Evolutionary conservation across 1,284 basidiomycete species (phyloP).

Genomic region (Xerocomus nothofagi): DNA sequence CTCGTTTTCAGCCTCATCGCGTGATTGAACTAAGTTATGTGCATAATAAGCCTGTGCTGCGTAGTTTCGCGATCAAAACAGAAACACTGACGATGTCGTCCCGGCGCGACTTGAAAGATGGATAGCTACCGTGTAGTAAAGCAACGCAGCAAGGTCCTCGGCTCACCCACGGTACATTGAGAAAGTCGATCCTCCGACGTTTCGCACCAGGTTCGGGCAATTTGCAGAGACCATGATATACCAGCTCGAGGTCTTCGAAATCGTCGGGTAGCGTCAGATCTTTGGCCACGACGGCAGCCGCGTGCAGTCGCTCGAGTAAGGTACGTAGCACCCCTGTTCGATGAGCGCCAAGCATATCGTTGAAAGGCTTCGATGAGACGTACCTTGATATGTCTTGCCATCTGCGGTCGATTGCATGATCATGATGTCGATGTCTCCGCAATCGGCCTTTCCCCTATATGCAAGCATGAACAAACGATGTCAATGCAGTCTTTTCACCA

Average conservation of each 20-base stretch:
- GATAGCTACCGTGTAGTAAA: slow-evolving; percentile 83
- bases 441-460: slow-evolving; percentile 67
- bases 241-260: slow-evolving; percentile 64
- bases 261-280: slow-evolving; percentile 74
- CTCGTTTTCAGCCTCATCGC: slow-evolving; percentile 83
- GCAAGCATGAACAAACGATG: slow-evolving; percentile 4
- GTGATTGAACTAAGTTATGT: slow-evolving; percentile 76
- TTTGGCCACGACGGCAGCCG: slow-evolving; percentile 67
- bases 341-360: slow-evolving; percentile 1
- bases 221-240: slow-evolving; percentile 79
- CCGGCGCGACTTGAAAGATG: slow-evolving; percentile 37
- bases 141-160: slow-evolving; percentile 81
- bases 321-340: slow-evolving; percentile 53
- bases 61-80: background rate
- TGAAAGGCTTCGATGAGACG: background rate
- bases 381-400: slow-evolving; percentile 71
- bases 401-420: slow-evolving; percentile 75
- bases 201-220: slow-evolving; percentile 43
- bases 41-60: background rate
- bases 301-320: slow-evolving; percentile 60
- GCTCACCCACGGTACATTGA: slow-evolving; percentile 74
- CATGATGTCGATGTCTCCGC: slow-evolving; percentile 89
- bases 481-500: slow-evolving; percentile 72
- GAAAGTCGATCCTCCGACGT: slow-evolving; percentile 79
- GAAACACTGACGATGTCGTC: slow-evolving; percentile 71